These are phyloP conservation scores for Exserohilum rostratum DNA, from an alignment of 2,329 filamentous ascomycete species.

Conservation along the genomic window DNA sequence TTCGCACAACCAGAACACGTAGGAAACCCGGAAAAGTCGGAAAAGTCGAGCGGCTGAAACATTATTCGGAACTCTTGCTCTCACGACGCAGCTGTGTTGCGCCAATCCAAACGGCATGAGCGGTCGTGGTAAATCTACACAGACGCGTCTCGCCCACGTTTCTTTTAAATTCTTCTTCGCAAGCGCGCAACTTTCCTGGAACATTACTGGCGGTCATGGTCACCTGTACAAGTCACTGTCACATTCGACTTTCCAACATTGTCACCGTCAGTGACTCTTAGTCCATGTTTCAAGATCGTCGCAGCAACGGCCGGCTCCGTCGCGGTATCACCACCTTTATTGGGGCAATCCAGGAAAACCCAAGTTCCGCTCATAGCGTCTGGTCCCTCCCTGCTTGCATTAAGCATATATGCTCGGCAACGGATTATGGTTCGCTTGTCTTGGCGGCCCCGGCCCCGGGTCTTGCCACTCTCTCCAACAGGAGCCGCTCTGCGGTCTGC, in stretches of 20 bases:
- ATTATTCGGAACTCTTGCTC: no score
- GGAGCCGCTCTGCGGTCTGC: background rate
- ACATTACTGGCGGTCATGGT: background rate
- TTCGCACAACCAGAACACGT: no score
- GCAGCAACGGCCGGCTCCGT: conserved; percentile 9
- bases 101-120: no score
- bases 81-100: background rate
- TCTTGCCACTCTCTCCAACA: no score
- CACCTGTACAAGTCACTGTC: background rate
- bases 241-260: background rate
- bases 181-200: background rate
- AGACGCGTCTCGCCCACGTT: background rate
- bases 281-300: conserved; percentile 17
- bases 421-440: background rate
- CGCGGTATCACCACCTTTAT: conserved; percentile 8
- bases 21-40: no score
- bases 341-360: conserved; percentile 6
- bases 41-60: no score
- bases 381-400: background rate
- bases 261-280: conserved; percentile 1
- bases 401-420: background rate
- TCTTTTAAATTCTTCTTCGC: background rate
- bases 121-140: no score
- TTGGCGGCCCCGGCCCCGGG: background rate
- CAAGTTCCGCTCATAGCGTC: background rate